A percentile compares a stretch with the other conserved stretches of the same genome.
phyloP scores from a whole-genome alignment of 2,329 filamentous ascomycete genomes.

The Penicillium sp. region DNA sequence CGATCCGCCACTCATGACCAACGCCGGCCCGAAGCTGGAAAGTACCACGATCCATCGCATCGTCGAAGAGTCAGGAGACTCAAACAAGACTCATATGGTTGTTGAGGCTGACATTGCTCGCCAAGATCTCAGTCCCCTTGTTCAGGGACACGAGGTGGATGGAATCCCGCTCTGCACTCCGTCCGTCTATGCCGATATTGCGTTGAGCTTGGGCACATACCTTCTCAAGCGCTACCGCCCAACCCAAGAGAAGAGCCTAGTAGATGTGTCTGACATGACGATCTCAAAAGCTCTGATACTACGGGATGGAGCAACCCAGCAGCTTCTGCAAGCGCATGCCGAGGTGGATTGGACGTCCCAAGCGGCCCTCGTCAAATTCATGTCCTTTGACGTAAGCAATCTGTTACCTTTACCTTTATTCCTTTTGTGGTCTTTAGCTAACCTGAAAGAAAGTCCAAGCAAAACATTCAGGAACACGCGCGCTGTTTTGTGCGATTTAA shows the following conservation, averaged over 20 bases:
- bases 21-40: background rate
- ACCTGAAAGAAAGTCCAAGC: background rate
- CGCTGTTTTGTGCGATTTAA: background rate
- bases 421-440: background rate
- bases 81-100: constrained; percentile 1
- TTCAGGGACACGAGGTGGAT: constrained; percentile 23
- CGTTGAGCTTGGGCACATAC: constrained; percentile 15
- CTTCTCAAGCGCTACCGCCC: constrained; percentile 10
- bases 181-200: constrained; percentile 26
- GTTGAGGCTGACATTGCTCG: constrained; percentile 18
- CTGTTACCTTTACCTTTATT: background rate
- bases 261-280: constrained; percentile 23
- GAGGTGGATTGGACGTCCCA: constrained; percentile 12
- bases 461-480: background rate
- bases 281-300: constrained; percentile 21
- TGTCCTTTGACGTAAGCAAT: background rate
- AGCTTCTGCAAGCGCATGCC: constrained; percentile 13
- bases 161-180: constrained; percentile 22
- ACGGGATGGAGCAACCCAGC: constrained; percentile 5
- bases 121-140: constrained; percentile 12
- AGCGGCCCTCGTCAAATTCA: background rate
- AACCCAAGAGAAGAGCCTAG: constrained; percentile 4
- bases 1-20: background rate
- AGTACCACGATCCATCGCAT: constrained; percentile 13
- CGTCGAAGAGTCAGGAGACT: constrained; percentile 10